A percentile compares a stretch with the other conserved stretches of the same genome.
Evolutionary conservation across 169 alveolate species (phyloP).

Genomic region (Babesia ovis): DNA sequence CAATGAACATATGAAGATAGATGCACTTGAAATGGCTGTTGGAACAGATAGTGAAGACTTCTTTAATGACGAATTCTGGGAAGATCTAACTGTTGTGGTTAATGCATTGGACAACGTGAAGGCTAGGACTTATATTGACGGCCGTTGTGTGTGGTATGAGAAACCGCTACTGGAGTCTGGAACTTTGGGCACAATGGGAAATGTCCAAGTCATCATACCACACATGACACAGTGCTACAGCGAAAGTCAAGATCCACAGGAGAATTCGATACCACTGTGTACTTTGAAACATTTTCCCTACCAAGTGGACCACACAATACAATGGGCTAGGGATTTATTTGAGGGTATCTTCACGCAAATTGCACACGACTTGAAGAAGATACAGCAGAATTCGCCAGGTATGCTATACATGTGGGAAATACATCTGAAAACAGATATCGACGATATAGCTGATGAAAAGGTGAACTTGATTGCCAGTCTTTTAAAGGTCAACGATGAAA

Average conservation of each 20-base stretch:
- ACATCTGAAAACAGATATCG: constrained; percentile 58
- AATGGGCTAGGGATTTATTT: constrained; percentile 98
- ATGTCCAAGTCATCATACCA: constrained; percentile 93
- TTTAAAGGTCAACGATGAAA: constrained; percentile 52
- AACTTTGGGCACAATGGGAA: constrained; percentile 98
- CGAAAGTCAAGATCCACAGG: constrained; percentile 98
- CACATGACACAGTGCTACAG: constrained; percentile 96
- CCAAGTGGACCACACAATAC: constrained; percentile 96
- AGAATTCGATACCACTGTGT: constrained; percentile 95
- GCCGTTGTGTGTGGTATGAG: constrained; percentile 95
- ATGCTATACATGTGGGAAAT: constrained; percentile 70
- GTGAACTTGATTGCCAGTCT: constrained; percentile 56
- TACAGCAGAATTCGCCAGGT: constrained; percentile 82
- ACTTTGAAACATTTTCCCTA: constrained; percentile 96
- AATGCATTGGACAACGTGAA: constrained; percentile 96
- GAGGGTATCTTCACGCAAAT: constrained; percentile 89
- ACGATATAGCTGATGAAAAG: constrained; percentile 68
- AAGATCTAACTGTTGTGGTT: constrained; percentile 89
- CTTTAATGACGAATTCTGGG: constrained; percentile 98
- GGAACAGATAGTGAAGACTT: constrained; percentile 94
- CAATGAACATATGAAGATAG: constrained; percentile 83
- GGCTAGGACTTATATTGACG: constrained; percentile 97
- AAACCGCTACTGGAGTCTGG: constrained; percentile 98
- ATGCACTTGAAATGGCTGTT: constrained; percentile 85
- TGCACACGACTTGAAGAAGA: constrained; percentile 89